Base-by-base conservation (phyloP, 257 asterid genomes). In the Jacaranda mimosifolia region DNA sequence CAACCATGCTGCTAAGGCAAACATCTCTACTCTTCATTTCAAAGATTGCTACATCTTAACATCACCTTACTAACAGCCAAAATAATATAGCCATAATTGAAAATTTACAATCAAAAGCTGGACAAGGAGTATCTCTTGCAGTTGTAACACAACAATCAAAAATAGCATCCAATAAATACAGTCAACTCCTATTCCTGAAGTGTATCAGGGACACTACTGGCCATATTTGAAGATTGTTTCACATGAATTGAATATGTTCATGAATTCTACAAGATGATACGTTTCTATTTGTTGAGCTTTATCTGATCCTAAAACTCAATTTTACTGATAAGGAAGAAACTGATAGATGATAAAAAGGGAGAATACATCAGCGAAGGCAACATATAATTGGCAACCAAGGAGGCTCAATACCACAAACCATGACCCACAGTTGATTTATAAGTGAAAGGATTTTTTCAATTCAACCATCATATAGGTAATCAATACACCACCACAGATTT, bases 1-100 rank as follows among this genome's bases (percentile, higher is more conserved):
- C 26, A 77, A 69, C 63, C 57, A 49, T 51, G 62, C 72, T 51
- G 32, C 13, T 45, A 63, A 72, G 38, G 32, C 32, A 32, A 55
- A 55, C 42, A 35, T 57, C 55, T 43, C 51, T 19, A 38, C 19
- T 70, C 6, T 55, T 58, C 71, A 12, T 53, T 36, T 49, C 3
- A 51, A 68, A 60, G 48, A n/a, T 35, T 10, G 69, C 7, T 56
- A 35, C 26, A 39, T 80, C 63, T 56, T 14, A 48, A 5, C 57
- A 75, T 43, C 43, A 51, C 43, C 45, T 39, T 40, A 4, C 18
- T 42, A 46, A 73, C 72, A 13, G 63, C 40, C 71, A 42, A 42
- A 39, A 62, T 32, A 42, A 58, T 38, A 21, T 35, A 43, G 32
- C 57, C 32, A 32, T 32, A 14, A 68, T 18, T 58, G 64, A 62